These are phyloP conservation scores for Fusarium succisae DNA, from an alignment of 2,329 filamentous ascomycete genomes.

Conservation along the genomic window DNA sequence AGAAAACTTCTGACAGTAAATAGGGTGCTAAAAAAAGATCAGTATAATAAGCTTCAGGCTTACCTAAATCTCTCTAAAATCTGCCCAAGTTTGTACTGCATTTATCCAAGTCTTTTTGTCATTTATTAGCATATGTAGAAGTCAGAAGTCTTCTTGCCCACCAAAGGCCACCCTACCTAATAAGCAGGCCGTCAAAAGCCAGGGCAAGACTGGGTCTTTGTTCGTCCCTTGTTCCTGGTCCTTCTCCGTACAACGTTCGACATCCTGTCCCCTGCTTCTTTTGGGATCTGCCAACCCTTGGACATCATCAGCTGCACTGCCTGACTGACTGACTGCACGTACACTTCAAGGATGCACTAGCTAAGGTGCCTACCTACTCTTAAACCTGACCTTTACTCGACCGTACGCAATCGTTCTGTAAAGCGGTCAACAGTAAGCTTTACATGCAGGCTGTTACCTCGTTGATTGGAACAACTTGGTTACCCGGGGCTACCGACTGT, in stretches of 20 bases:
- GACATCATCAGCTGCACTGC: slow-evolving; percentile 16
- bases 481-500: slow-evolving; percentile 29
- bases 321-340: not conserved
- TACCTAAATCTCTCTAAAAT: not conserved
- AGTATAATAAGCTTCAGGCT: not conserved
- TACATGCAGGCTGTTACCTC: slow-evolving; percentile 16
- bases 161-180: not conserved
- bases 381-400: slow-evolving; percentile 18
- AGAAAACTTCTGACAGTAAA: not conserved
- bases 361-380: not conserved
- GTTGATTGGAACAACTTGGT: slow-evolving; percentile 27
- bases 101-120: not conserved
- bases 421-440: slow-evolving; percentile 26
- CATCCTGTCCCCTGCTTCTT: slow-evolving; percentile 34
- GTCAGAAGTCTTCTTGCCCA: not conserved
- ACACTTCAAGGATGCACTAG: not conserved
- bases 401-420: not conserved
- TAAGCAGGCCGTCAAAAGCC: not conserved
- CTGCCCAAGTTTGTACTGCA: not conserved
- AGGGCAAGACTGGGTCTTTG: slow-evolving; percentile 8
- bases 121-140: not conserved
- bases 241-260: slow-evolving; percentile 23
- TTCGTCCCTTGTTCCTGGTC: slow-evolving; percentile 34
- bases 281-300: slow-evolving; percentile 17
- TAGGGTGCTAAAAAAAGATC: not conserved